Base-by-base conservation (phyloP, 345 rosid species). In the Lepidium africanum region DNA sequence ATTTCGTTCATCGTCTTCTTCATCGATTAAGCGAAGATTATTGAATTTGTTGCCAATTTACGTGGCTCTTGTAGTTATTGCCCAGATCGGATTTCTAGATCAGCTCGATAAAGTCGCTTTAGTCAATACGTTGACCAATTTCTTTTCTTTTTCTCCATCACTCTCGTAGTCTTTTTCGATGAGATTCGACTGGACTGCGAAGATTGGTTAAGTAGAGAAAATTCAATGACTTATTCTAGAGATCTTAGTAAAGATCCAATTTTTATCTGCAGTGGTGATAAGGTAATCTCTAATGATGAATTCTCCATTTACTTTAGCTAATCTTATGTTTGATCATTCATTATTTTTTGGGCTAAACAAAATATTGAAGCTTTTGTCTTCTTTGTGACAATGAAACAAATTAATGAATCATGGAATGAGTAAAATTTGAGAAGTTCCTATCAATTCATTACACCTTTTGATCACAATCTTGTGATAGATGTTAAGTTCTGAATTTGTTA, bases 31-130 rank as follows among this genome's bases (percentile, higher is more conserved):
- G 77, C 80, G 63, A 81, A 94, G 82, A 63, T 79, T 87, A 64
- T 81, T 89, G 19, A 87, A 76, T 59, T 45, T 84, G 35, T 55
- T 94, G 76, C 90, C 89, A 17, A 40, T 87, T 59, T 81, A 86
- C 50, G 92, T 94, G 46, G 79, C 81, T 33, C 68, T 93, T 10
- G 92, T 87, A 23, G 86, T 90, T 43, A 53, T 86, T 37, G 87
- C 83, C 6, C 96, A 90, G 85, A 83, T 90, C 70, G 83, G 80
- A 60, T 87, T 93, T 64, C 79, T 93, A 81, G 87, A 92, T 82
- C 87, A 86, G 30, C 88, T 93, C 32, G 94, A 90, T 41, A 78
- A 85, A 62, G 85, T 79, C 10, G 85, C 81, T 67, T 37, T 84
- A 43, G 78, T 88, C 47, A 89, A 90, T 78, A 84, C 94, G 8